A percentile compares a stretch with the other conserved stretches of the same genome.
Conservation (phyloP, 2,329 filamentous ascomycete species). For the Seiridium cupressi region DNA sequence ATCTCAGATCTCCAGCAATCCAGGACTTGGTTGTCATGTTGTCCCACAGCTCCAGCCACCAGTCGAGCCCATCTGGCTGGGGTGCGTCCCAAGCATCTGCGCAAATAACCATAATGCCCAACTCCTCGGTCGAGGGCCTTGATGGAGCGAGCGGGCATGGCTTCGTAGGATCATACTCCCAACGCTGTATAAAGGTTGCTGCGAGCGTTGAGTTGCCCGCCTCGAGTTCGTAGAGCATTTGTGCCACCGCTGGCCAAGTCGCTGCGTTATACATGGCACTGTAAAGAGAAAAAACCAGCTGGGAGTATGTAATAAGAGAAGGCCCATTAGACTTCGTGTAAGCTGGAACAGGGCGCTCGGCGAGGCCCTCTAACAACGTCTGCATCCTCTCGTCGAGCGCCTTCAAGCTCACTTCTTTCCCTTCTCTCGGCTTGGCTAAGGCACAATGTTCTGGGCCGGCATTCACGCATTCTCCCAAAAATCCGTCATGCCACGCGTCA, state of each 20-base stretch:
- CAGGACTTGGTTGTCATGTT: conserved; percentile 45
- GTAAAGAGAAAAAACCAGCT: conserved; percentile 38
- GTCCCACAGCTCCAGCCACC: conserved; percentile 44
- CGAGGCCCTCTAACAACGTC: conserved; percentile 34
- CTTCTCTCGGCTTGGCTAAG: conserved; percentile 33
- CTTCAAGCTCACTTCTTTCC: conserved; percentile 28
- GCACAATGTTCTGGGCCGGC: conserved; percentile 45
- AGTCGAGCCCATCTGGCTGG: conserved; percentile 36
- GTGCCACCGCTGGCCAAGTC: conserved; percentile 39
- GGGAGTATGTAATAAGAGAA: conserved; percentile 44
- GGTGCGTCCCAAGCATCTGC: conserved; percentile 43
- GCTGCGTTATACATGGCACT: conserved; percentile 39
- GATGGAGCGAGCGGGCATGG: conserved; percentile 24
- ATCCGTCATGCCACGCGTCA: conserved; percentile 47
- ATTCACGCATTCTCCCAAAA: conserved; percentile 47
- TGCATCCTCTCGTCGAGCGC: conserved; percentile 38
- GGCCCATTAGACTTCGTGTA: conserved; percentile 39
- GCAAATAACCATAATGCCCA: conserved; percentile 41
- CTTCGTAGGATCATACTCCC: conserved; percentile 40
- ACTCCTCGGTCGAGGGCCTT: conserved; percentile 35
- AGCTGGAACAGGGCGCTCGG: conserved; percentile 33
- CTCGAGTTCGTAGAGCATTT: conserved; percentile 42
- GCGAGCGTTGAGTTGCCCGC: conserved; percentile 42
- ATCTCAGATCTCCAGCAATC: conserved; percentile 46
- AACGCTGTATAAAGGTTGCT: conserved; percentile 36